A percentile compares a stretch with the other conserved stretches of the same genome.
Evolutionary conservation across 1,284 basidiomycete species (phyloP).

Genomic region (Coniophora puteana): DNA sequence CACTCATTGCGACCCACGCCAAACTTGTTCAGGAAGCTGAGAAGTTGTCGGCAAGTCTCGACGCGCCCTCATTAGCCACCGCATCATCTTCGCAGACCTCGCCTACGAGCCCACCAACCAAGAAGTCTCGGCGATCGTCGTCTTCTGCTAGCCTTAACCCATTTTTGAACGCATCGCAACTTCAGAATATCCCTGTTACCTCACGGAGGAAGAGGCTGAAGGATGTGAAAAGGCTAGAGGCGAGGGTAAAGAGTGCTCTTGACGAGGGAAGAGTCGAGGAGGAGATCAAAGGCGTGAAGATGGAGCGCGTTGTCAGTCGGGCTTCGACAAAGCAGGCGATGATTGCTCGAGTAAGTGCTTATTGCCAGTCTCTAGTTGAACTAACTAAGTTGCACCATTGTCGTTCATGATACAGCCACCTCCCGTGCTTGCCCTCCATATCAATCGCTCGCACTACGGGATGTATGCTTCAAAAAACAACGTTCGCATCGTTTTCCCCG

Average conservation of each 20-base stretch:
- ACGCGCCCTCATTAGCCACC: slow-evolving; percentile 39
- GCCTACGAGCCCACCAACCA: too few relatives aligned
- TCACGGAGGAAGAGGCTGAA: slow-evolving; percentile 73
- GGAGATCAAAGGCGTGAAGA: slow-evolving; percentile 68
- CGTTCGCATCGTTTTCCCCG: slow-evolving; percentile 76
- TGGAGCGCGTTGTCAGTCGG: slow-evolving; percentile 70
- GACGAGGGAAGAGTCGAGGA: slow-evolving; percentile 76
- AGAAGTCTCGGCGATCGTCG: too few relatives aligned
- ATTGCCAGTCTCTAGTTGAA: too few relatives aligned
- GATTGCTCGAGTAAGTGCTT: slow-evolving; percentile 77
- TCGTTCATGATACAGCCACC: slow-evolving; percentile 57
- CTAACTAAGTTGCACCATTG: slow-evolving; percentile 6
- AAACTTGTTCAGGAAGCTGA: slow-evolving; percentile 58
- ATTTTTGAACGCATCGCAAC: too few relatives aligned
- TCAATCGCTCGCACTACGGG: slow-evolving; percentile 82
- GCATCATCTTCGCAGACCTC: too few relatives aligned
- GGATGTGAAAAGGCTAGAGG: slow-evolving; percentile 63
- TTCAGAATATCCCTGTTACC: too few relatives aligned
- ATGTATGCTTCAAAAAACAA: slow-evolving; percentile 79
- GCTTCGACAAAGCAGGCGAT: slow-evolving; percentile 86
- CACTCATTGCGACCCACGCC: slow-evolving; percentile 65
- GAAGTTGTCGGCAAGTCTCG: slow-evolving; percentile 43
- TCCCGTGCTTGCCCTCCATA: slow-evolving; percentile 76
- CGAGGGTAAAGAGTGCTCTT: slow-evolving; percentile 58
- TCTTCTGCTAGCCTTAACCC: too few relatives aligned